Evolutionary conservation across 352 stramenopile species (phyloP).

Genomic region (Globisporangium lucens): DNA sequence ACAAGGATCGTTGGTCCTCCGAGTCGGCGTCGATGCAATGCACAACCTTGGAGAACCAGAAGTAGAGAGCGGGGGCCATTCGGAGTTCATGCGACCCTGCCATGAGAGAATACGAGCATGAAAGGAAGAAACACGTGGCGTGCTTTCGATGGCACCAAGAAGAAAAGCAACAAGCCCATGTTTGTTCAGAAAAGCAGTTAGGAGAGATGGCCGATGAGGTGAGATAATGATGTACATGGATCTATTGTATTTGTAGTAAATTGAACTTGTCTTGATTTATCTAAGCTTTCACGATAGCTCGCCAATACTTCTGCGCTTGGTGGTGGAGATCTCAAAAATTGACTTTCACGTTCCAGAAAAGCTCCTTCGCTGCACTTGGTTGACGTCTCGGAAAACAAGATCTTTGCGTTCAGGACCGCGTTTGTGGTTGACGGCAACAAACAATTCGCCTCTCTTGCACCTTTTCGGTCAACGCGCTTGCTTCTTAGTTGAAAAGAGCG

Average conservation of each 20-base stretch:
- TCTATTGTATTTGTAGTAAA: conserved; percentile 5
- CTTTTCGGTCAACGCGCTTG: background rate
- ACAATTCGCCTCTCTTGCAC: background rate
- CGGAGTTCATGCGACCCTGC: too few relatives aligned
- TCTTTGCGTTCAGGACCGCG: conserved; percentile 1
- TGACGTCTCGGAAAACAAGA: background rate
- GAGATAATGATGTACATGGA: conserved; percentile 4
- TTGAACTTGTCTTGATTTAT: conserved; percentile 4
- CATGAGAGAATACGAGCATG: too few relatives aligned
- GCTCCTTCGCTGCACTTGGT: background rate
- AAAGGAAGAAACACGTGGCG: too few relatives aligned
- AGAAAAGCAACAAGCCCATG: too few relatives aligned
- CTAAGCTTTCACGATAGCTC: background rate
- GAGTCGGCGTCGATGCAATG: too few relatives aligned
- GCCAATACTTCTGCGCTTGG: background rate
- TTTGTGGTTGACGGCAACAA: conserved; percentile 1
- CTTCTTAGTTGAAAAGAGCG: conserved; percentile 19
- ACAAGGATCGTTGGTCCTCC: too few relatives aligned
- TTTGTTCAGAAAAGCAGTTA: too few relatives aligned
- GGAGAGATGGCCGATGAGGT: too few relatives aligned
- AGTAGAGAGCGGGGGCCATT: too few relatives aligned
- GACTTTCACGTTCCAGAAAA: background rate
- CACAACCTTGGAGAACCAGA: too few relatives aligned
- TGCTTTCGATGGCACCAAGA: too few relatives aligned
- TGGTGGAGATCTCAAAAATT: background rate